Conservation (phyloP, 2,329 filamentous ascomycete genomes). For the Chaetothyriales sp. region DNA sequence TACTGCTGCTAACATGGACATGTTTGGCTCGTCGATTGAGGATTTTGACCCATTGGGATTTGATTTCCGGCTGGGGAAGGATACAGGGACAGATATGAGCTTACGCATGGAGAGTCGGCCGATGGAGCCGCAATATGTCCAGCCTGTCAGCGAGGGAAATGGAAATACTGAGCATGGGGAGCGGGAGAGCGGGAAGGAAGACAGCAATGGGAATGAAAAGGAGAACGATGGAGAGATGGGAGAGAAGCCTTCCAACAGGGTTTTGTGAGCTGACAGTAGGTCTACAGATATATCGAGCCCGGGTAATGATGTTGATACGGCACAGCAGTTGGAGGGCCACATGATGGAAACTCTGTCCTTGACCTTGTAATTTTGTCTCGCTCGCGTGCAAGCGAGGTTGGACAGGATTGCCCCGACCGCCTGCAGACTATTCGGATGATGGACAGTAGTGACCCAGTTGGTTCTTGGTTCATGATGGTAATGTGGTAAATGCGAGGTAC, state of each 20-base stretch:
- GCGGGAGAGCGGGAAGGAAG: background rate
- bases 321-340: no score
- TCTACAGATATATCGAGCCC: no score
- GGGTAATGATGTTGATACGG: no score
- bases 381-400: no score
- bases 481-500: no score
- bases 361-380: no score
- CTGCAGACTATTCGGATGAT: no score
- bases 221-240: background rate
- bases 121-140: background rate
- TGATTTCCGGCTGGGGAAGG: background rate
- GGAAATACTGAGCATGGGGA: background rate
- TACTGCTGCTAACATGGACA: background rate
- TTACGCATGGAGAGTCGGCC: background rate
- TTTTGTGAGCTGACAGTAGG: background rate
- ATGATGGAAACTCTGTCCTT: no score
- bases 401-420: no score
- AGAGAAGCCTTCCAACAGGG: background rate
- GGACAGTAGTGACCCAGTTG: no score
- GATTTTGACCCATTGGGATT: background rate
- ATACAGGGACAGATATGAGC: background rate
- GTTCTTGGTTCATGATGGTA: no score
- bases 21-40: background rate
- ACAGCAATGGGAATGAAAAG: background rate
- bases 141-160: background rate